phyloP scores from a whole-genome alignment of 805 yeast genomes.

The Ogataea nakhonphanomensis region DNA sequence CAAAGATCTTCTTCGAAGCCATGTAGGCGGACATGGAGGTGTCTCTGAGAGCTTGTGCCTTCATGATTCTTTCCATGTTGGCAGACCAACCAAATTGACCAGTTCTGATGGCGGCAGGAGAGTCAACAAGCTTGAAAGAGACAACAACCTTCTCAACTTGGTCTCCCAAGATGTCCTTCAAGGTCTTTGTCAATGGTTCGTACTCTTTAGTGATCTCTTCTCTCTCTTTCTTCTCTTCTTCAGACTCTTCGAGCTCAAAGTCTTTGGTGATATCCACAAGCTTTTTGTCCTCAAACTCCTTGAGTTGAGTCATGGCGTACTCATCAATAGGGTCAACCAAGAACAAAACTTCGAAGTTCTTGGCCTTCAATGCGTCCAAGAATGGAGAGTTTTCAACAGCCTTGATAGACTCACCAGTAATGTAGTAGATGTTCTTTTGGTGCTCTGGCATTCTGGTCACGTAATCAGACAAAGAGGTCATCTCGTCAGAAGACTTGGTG shows the following conservation, averaged over 20 bases:
- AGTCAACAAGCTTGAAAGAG: slow-evolving; percentile 93
- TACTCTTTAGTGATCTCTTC: slow-evolving; percentile 90
- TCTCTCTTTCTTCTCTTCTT: slow-evolving; percentile 93
- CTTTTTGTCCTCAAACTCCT: slow-evolving; percentile 99
- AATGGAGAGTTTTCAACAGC: slow-evolving; percentile 99
- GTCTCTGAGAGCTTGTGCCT: slow-evolving; percentile 99
- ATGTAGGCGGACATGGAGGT: slow-evolving; percentile 98
- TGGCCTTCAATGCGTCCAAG: slow-evolving; percentile 97
- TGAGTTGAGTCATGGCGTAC: slow-evolving; percentile 98
- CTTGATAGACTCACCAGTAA: slow-evolving; percentile 98
- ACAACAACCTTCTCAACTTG: slow-evolving; percentile 99
- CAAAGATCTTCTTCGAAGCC: slow-evolving; percentile 99
- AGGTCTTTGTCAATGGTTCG: slow-evolving; percentile 91
- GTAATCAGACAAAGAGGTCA: slow-evolving; percentile 93
- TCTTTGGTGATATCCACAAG: slow-evolving; percentile 99
- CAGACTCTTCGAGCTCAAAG: slow-evolving; percentile 97
- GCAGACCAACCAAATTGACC: slow-evolving; percentile 99
- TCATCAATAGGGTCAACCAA: slow-evolving; percentile 99
- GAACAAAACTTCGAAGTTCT: slow-evolving; percentile 97
- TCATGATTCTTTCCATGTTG: slow-evolving; percentile 99
- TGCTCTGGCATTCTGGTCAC: slow-evolving; percentile 99
- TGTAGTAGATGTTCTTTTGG: slow-evolving; percentile 99
- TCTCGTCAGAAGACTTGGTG: slow-evolving; percentile 91
- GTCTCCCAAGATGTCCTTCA: slow-evolving; percentile 96
- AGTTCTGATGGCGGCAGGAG: slow-evolving; percentile 99